phyloP scores from a whole-genome alignment of 176 grass and related monocot genomes.

The Avena atlantica region DNA sequence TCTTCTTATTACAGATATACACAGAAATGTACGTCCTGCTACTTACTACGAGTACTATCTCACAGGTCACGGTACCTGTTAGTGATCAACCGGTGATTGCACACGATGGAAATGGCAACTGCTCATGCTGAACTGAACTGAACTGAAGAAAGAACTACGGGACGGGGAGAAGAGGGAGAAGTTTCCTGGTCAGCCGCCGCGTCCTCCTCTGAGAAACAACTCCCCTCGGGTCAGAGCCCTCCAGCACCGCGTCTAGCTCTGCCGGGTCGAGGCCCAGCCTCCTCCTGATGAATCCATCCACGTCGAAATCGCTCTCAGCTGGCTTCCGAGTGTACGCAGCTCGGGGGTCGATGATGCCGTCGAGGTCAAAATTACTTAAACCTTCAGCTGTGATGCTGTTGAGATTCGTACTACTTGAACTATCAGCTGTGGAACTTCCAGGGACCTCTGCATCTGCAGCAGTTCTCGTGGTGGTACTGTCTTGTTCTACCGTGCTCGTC shows the following conservation, averaged over 20 bases:
- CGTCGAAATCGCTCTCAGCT: slow-evolving; percentile 52
- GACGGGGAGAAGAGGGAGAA: slow-evolving; percentile 51
- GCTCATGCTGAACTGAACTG: not conserved
- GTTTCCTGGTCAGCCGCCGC: slow-evolving; percentile 51
- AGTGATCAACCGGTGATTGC: not conserved
- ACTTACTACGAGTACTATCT: not conserved
- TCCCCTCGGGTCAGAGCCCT: slow-evolving; percentile 53
- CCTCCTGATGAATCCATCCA: slow-evolving; percentile 71
- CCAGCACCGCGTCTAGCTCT: slow-evolving; percentile 62
- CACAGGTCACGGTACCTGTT: slow-evolving; percentile 26
- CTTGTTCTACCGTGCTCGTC: slow-evolving; percentile 27
- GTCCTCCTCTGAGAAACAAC: slow-evolving; percentile 56
- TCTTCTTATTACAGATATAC: slow-evolving; percentile 30
- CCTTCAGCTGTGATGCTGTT: slow-evolving; percentile 7
- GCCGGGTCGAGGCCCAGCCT: slow-evolving; percentile 64
- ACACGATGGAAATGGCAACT: not conserved
- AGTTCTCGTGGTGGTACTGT: slow-evolving; percentile 19
- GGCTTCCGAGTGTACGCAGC: slow-evolving; percentile 1
- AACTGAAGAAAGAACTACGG: slow-evolving; percentile 8
- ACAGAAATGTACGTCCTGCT: slow-evolving; percentile 24
- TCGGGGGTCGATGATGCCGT: slow-evolving; percentile 9
- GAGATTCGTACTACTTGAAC: slow-evolving; percentile 24
- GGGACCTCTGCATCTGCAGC: slow-evolving; percentile 12
- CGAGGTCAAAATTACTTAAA: slow-evolving; percentile 19
- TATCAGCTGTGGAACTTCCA: slow-evolving; percentile 13